phyloP scores from a whole-genome alignment of 495 filamentous ascomycete species.

The Tuber umbilicatum region DNA sequence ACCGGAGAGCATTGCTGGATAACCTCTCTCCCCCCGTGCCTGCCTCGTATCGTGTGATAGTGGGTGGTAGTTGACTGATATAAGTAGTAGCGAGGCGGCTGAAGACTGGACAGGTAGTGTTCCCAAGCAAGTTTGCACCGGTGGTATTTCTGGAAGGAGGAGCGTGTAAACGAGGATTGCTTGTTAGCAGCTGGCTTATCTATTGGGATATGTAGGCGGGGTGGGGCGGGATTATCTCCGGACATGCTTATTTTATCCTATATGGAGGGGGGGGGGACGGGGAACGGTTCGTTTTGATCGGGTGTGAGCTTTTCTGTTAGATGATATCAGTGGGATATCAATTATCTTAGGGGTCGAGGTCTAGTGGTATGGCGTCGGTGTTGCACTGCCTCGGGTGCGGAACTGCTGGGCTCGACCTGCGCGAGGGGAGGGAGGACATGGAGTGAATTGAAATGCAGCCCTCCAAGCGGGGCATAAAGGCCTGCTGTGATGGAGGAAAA shows the following conservation, averaged over 20 bases:
- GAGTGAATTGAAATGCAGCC: too few relatives aligned
- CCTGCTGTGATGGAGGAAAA: neutral
- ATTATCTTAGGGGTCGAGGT: constrained; percentile 32
- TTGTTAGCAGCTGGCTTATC: constrained; percentile 56
- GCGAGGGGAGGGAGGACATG: too few relatives aligned
- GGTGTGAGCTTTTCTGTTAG: constrained; percentile 39
- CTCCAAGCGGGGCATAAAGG: neutral
- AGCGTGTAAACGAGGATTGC: constrained; percentile 77
- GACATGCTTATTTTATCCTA: constrained; percentile 89
- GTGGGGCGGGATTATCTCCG: constrained; percentile 67
- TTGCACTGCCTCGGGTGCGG: too few relatives aligned
- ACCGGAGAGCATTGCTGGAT: too few relatives aligned
- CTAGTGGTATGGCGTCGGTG: too few relatives aligned
- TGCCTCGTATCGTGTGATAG: too few relatives aligned
- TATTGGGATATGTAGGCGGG: constrained; percentile 37
- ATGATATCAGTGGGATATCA: constrained; percentile 27
- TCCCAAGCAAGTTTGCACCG: constrained; percentile 69
- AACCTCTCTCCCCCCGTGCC: too few relatives aligned
- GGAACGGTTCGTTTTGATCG: constrained; percentile 63
- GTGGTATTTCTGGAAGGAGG: constrained; percentile 89
- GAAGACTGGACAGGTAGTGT: constrained; percentile 93
- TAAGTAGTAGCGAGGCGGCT: constrained; percentile 61
- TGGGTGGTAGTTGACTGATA: neutral
- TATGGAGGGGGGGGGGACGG: constrained; percentile 69
- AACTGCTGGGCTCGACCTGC: too few relatives aligned